Base-by-base conservation (phyloP, 257 asterid species). In the Buddleja alternifolia region DNA sequence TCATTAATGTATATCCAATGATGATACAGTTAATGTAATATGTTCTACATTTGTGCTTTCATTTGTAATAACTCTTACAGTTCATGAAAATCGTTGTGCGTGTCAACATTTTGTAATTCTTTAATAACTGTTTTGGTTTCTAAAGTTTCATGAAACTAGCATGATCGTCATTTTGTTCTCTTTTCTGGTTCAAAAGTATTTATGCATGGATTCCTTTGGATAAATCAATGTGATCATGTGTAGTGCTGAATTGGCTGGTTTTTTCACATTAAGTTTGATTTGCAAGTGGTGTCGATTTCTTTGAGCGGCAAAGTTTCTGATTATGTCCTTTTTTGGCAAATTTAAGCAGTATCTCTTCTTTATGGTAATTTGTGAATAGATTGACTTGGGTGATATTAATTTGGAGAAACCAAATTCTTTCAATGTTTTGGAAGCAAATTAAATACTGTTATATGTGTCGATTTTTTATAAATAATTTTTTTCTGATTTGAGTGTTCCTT, bases 61-160 rank as follows among this genome's bases (percentile, higher is more conserved):
- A 1, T 14, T 54, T 10, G n/a, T 54, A 52, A 9, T 7, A 11
- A n/a, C 44, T 32, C 40, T 2, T 4, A 0, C 8, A 32, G n/a
- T 41, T 57, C 44, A 41, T 63, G 52, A 34, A 20, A 21, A 47
- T 47, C 14, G 68, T 57, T 57, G 23, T 48, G 9, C 17, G 3
- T 17, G 21, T 8, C 16, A 42, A 44, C 44, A 51, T 50, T 57
- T 12, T 45, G 19, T 63, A 25, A 58, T 48, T 37, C 54, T 47
- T 23, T 20, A 32, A 42, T 70, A 60, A 46, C 34, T 55, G 58
- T 55, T 69, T 46, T 54, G 67, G 60, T 65, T 65, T 60, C 58
- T 19, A 44, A 58, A 45, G 55, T n/a, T n/a, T n/a, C 59, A 15
- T 40, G 66, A 60, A 34, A 24, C 52, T 46, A 11, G 39, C 16